Base-by-base conservation (phyloP, 768 basidiomycete genomes). In the Serendipita sp. region DNA sequence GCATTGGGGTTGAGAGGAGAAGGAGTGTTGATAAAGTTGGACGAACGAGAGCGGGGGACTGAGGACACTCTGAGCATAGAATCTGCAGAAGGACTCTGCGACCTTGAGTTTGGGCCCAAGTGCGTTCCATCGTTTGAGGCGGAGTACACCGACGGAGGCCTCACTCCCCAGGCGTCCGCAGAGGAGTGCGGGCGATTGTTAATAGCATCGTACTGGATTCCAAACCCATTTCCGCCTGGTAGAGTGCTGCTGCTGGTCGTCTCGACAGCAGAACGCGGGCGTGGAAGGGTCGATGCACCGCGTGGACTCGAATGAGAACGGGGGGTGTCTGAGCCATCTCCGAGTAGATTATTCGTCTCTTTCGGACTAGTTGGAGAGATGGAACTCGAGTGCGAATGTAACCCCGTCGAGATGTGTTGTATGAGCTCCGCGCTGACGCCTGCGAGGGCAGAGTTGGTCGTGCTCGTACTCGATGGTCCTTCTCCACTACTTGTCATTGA, bases 11-110 rank as follows among this genome's bases (percentile, higher is more conserved):
- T 60, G 55, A 60, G 55, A n/a, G 55, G 55, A 4, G 55, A 60
- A 33, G 55, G 55, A 60, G 55, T 60, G 55, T 60, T 60, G 55
- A 60, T 60, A 60, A 60, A 60, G 55, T 60, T 60, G 27, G 55
- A 60, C 4, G 55, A 60, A 31, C 55, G 27, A 31, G 55, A 60
- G 34, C 55, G 55, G 8, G 55, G 55, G 16, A 60, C 36, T 60
- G 55, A n/a, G 31, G 55, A 33, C 29, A 33, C 16, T 29, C 36
- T 27, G n/a, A 34, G 36, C 27, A n/a, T 31, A 27, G n/a, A 27
- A 10, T 29, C 16, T 50, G 29, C 29, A 31, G 29, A 50, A n/a
- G 48, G 29, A 50, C 29, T 50, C 11, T 33, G 18, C 48, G 48
- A 52, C 18, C 31, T 33, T 29, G 33, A 31, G n/a, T 10, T 11